Percentiles rank a stretch among this genome's conserved stretches.
These are phyloP conservation scores for Leptomonas pyrrhocoris DNA, from an alignment of 208 protist genomes.

Conservation along the genomic window DNA sequence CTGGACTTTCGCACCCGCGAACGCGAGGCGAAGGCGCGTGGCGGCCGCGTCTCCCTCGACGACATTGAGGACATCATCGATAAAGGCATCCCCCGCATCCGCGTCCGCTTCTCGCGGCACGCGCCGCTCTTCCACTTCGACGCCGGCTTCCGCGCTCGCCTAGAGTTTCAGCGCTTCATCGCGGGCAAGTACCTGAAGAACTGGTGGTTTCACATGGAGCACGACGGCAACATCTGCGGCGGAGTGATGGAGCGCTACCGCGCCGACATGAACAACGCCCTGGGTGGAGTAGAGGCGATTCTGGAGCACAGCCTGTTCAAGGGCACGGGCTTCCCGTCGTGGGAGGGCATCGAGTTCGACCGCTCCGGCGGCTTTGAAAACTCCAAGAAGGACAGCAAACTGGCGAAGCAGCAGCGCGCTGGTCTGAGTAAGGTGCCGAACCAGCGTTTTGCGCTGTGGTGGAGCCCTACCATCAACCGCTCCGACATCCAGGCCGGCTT, in stretches of 20 bases:
- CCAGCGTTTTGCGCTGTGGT: conserved; percentile 99
- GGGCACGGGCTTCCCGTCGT: conserved; percentile 99
- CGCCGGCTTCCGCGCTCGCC: conserved; percentile 99
- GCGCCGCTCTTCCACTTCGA: conserved; percentile 99
- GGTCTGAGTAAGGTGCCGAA: conserved; percentile 99
- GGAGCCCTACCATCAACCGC: conserved; percentile 99
- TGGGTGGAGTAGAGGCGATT: conserved; percentile 99
- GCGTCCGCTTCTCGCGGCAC: conserved; percentile 99
- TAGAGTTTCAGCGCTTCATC: conserved; percentile 99
- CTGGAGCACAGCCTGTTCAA: conserved; percentile 99
- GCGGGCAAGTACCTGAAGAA: conserved; percentile 99
- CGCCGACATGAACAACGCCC: conserved; percentile 99
- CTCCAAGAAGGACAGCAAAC: conserved; percentile 99
- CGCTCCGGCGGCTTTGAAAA: conserved; percentile 99
- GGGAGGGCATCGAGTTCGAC: conserved; percentile 99
- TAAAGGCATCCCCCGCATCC: conserved; percentile 99
- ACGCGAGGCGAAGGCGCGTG: conserved; percentile 97
- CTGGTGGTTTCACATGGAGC: conserved; percentile 99
- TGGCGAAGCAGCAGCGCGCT: conserved; percentile 99
- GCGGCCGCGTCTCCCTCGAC: conserved; percentile 98
- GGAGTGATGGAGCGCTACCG: conserved; percentile 99
- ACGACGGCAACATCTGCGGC: conserved; percentile 99
- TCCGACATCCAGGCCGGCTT: conserved; percentile 99
- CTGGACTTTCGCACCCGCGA: conserved; percentile 98
- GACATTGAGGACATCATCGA: conserved; percentile 99